phyloP scores from a whole-genome alignment of 768 basidiomycete genomes.

The Austroboletus festivus region DNA sequence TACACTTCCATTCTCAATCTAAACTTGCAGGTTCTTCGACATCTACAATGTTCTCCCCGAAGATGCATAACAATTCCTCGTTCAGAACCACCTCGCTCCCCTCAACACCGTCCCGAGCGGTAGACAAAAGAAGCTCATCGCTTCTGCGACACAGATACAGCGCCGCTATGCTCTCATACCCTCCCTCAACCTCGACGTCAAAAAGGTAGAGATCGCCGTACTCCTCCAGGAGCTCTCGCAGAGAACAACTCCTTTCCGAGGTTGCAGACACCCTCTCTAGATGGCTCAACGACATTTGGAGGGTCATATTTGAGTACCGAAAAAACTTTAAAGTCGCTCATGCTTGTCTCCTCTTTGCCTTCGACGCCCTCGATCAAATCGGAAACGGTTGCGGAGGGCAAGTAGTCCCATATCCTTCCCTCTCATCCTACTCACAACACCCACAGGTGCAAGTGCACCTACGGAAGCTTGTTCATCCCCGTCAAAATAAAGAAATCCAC shows the following conservation, averaged over 20 bases:
- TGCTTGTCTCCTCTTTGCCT: slow-evolving; percentile 50
- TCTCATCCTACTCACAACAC: slow-evolving; percentile 2
- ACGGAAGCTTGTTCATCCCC: slow-evolving; percentile 45
- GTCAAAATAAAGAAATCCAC: slow-evolving; percentile 42
- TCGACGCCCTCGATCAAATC: slow-evolving; percentile 45
- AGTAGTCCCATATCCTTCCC: slow-evolving; percentile 22
- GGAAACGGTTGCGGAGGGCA: slow-evolving; percentile 36
- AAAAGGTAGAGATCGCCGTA: slow-evolving; percentile 51
- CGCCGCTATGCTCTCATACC: slow-evolving; percentile 42
- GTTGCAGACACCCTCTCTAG: slow-evolving; percentile 48
- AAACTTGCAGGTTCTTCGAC: slow-evolving; percentile 47
- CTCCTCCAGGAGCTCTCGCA: slow-evolving; percentile 52
- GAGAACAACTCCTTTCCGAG: slow-evolving; percentile 55
- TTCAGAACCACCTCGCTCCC: slow-evolving; percentile 48
- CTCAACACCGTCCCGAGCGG: slow-evolving; percentile 42
- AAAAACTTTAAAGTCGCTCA: slow-evolving; percentile 53
- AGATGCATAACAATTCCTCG: slow-evolving; percentile 47
- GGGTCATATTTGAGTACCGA: slow-evolving; percentile 54
- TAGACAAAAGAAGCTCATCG: slow-evolving; percentile 37
- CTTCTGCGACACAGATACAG: slow-evolving; percentile 41
- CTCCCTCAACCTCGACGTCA: slow-evolving; percentile 47
- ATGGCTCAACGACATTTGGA: slow-evolving; percentile 70
- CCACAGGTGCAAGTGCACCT: slow-evolving; percentile 53
- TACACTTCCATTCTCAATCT: neutral
- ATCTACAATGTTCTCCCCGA: slow-evolving; percentile 51